These are phyloP conservation scores for Spirogloea muscicola DNA, from an alignment of 139 green algal genomes.

Conservation along the genomic window DNA sequence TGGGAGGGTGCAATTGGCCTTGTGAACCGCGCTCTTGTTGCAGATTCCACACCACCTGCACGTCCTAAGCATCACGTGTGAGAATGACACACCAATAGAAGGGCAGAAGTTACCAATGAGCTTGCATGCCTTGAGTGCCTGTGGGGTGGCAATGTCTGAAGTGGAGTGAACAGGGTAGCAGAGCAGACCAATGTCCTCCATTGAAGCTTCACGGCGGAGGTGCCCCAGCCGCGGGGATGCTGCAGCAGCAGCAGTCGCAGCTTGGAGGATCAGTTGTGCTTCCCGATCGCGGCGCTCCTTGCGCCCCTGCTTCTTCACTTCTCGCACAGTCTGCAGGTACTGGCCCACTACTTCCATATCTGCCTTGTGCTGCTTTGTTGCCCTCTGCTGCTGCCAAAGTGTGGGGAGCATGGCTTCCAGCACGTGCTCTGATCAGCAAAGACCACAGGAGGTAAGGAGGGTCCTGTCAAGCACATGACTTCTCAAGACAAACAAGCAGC, in stretches of 20 bases:
- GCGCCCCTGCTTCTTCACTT: constrained; percentile 30
- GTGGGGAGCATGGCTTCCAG: no score
- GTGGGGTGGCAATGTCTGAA: neutral
- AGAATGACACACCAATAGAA: neutral
- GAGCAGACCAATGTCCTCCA: neutral
- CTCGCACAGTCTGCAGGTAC: constrained; percentile 17
- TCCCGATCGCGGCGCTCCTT: constrained; percentile 40
- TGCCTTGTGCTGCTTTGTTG: neutral
- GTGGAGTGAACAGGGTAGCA: neutral
- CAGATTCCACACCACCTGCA: neutral
- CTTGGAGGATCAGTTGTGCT: constrained; percentile 22
- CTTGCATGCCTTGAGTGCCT: neutral
- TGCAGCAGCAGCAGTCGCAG: constrained; percentile 36
- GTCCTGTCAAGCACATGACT: no score
- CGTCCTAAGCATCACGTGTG: neutral
- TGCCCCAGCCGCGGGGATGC: constrained; percentile 32
- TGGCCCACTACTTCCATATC: neutral
- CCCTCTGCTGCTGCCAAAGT: constrained; percentile 6
- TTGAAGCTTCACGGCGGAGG: neutral
- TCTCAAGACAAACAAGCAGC: no score
- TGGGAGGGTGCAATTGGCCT: no score
- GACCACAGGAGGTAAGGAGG: no score
- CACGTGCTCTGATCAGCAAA: no score
- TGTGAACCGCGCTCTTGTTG: neutral
- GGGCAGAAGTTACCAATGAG: neutral